A percentile compares a stretch with the other conserved stretches of the same genome.
phyloP scores from a whole-genome alignment of 2,329 filamentous ascomycete species.

The Fusarium sp. region DNA sequence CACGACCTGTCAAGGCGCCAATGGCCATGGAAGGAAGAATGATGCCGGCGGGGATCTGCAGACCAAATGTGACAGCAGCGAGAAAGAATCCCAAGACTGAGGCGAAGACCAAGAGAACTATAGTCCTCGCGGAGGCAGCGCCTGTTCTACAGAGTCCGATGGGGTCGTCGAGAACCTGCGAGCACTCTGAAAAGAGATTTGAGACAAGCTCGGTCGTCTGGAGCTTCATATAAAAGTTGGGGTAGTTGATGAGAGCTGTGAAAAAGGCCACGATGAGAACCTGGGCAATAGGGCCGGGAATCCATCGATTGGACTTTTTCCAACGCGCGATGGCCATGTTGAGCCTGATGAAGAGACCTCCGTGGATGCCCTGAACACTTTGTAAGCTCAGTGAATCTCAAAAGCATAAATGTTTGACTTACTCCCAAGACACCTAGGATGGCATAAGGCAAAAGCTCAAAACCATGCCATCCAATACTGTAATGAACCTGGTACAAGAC shows the following conservation, averaged over 20 bases:
- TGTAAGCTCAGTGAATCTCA: slow-evolving; percentile 20
- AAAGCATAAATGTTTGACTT: slow-evolving; percentile 44
- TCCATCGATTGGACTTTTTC: slow-evolving; percentile 77
- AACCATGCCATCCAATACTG: slow-evolving; percentile 91
- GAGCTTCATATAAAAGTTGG: slow-evolving; percentile 95
- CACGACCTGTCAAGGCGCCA: slow-evolving; percentile 89
- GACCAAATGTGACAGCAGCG: slow-evolving; percentile 89
- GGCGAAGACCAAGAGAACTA: slow-evolving; percentile 86
- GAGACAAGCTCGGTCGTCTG: slow-evolving; percentile 94
- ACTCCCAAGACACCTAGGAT: slow-evolving; percentile 87
- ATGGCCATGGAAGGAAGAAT: slow-evolving; percentile 97
- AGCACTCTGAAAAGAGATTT: slow-evolving; percentile 92
- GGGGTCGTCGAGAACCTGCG: slow-evolving; percentile 84
- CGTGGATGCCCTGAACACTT: slow-evolving; percentile 80
- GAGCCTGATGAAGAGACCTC: slow-evolving; percentile 92
- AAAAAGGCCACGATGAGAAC: slow-evolving; percentile 84
- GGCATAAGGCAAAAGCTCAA: slow-evolving; percentile 91
- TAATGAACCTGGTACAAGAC: slow-evolving; percentile 97
- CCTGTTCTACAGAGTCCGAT: slow-evolving; percentile 93
- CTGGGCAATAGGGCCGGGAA: slow-evolving; percentile 83
- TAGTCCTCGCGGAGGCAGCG: slow-evolving; percentile 84
- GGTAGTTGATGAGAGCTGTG: slow-evolving; percentile 93
- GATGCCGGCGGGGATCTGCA: slow-evolving; percentile 95
- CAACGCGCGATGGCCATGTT: slow-evolving; percentile 91
- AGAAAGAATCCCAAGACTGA: slow-evolving; percentile 88